A percentile compares a stretch with the other conserved stretches of the same genome.
Evolutionary conservation across 2,329 filamentous ascomycete species (phyloP).

Genomic region (Rosellinia necatrix): DNA sequence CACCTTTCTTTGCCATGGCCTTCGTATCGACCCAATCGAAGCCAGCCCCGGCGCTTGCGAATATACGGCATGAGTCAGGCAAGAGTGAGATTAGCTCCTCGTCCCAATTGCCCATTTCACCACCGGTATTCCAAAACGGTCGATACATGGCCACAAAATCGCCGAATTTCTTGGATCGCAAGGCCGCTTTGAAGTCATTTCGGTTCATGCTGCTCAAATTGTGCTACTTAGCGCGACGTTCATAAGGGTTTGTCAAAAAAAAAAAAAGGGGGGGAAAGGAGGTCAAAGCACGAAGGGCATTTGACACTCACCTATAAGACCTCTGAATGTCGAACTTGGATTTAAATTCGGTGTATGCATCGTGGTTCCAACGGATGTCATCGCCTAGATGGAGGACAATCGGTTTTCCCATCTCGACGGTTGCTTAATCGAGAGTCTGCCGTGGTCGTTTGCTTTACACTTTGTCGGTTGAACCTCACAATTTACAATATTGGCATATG

Average conservation of each 20-base stretch:
- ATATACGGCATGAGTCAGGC: slow-evolving; percentile 58
- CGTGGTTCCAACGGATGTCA: slow-evolving; percentile 29
- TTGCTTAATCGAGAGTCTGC: neutral
- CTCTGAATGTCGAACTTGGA: slow-evolving; percentile 24
- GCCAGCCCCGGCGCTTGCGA: slow-evolving; percentile 64
- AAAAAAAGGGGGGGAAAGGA: neutral
- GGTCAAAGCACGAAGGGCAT: neutral
- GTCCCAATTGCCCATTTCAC: slow-evolving; percentile 69
- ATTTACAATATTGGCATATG: neutral
- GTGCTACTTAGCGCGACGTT: neutral
- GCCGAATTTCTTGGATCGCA: slow-evolving; percentile 33
- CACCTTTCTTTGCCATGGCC: slow-evolving; percentile 14
- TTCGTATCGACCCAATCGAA: slow-evolving; percentile 67
- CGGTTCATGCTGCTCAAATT: slow-evolving; percentile 24
- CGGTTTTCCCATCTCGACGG: slow-evolving; percentile 15
- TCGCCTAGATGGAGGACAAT: slow-evolving; percentile 30
- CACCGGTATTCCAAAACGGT: slow-evolving; percentile 67
- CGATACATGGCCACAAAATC: slow-evolving; percentile 53
- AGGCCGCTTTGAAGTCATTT: slow-evolving; percentile 24
- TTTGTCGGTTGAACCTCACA: neutral
- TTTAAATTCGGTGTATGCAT: slow-evolving; percentile 23
- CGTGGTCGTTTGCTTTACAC: neutral
- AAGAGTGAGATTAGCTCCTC: slow-evolving; percentile 59
- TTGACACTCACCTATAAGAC: slow-evolving; percentile 16
- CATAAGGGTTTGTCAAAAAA: neutral